phyloP scores from a whole-genome alignment of 805 yeast species.

The Starmerella gropengiesseri region DNA sequence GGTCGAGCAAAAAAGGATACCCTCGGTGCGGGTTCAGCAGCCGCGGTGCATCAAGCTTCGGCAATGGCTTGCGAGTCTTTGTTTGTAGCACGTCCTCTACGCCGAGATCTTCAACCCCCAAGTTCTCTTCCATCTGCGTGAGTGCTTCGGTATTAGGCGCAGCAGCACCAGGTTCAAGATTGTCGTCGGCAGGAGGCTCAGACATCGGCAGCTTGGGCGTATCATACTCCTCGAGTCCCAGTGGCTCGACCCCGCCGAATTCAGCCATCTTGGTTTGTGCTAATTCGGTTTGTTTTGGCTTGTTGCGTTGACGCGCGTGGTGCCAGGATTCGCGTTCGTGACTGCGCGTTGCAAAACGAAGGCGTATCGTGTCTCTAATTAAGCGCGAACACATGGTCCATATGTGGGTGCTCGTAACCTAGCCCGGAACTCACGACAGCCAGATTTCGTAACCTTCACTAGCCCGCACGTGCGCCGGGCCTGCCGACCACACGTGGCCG shows the following conservation, averaged over 20 bases:
- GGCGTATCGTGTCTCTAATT: too few species aligned
- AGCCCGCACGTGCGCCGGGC: too few species aligned
- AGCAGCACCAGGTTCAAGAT: not conserved
- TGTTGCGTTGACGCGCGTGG: too few species aligned
- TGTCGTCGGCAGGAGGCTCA: not conserved
- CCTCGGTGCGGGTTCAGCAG: slow-evolving; percentile 44
- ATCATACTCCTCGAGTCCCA: slow-evolving; percentile 12
- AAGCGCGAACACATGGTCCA: too few species aligned
- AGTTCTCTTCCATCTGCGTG: slow-evolving; percentile 18
- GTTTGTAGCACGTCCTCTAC: slow-evolving; percentile 17
- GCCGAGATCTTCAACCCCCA: slow-evolving; percentile 23
- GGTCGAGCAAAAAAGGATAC: slow-evolving; percentile 39
- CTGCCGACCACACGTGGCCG: too few species aligned
- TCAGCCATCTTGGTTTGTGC: not conserved
- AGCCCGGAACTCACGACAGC: too few species aligned
- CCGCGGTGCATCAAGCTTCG: slow-evolving; percentile 39
- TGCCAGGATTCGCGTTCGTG: too few species aligned
- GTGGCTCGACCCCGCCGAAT: slow-evolving; percentile 5
- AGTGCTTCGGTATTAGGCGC: slow-evolving; percentile 1
- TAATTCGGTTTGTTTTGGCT: not conserved
- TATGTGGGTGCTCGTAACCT: too few species aligned
- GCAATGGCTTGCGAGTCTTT: slow-evolving; percentile 14
- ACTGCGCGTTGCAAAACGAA: too few species aligned
- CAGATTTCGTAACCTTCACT: too few species aligned
- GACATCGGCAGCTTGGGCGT: slow-evolving; percentile 1